phyloP scores from a whole-genome alignment of 2,329 filamentous ascomycete genomes.

The Neonectria faginata region DNA sequence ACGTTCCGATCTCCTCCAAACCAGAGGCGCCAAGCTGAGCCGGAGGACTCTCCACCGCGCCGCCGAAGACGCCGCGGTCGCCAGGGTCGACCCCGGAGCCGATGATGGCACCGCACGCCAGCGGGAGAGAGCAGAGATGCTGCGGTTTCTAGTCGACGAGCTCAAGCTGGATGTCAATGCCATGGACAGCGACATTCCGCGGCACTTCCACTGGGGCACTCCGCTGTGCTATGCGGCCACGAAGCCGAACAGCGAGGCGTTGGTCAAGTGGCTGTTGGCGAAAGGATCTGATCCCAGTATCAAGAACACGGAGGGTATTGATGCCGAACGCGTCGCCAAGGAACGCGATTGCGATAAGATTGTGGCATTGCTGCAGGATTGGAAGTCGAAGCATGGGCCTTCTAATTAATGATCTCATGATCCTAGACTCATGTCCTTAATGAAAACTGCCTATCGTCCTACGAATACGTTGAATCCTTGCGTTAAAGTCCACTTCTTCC shows the following conservation, averaged over 20 bases:
- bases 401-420: background rate
- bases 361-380: background rate
- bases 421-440: background rate
- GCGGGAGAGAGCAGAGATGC: conserved; percentile 13
- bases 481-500: too few species aligned
- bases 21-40: conserved; percentile 1
- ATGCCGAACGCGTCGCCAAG: conserved; percentile 6
- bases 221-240: conserved; percentile 12
- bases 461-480: too few species aligned
- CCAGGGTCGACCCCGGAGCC: conserved; percentile 1
- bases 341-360: background rate
- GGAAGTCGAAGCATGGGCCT: conserved; percentile 1
- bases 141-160: conserved; percentile 24
- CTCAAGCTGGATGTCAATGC: conserved; percentile 5
- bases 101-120: background rate
- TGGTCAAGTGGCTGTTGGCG: conserved; percentile 14
- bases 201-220: background rate
- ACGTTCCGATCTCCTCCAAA: conserved; percentile 10
- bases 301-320: conserved; percentile 3
- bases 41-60: conserved; percentile 9
- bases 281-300: conserved; percentile 10
- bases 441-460: too few species aligned
- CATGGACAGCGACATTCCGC: conserved; percentile 1
- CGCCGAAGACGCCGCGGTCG: background rate
- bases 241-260: background rate